Evolutionary conservation across 176 grass and related monocot genomes (phyloP), one percentile per base, ranked within the genome.

Genomic region (Musa acuminata): DNA sequence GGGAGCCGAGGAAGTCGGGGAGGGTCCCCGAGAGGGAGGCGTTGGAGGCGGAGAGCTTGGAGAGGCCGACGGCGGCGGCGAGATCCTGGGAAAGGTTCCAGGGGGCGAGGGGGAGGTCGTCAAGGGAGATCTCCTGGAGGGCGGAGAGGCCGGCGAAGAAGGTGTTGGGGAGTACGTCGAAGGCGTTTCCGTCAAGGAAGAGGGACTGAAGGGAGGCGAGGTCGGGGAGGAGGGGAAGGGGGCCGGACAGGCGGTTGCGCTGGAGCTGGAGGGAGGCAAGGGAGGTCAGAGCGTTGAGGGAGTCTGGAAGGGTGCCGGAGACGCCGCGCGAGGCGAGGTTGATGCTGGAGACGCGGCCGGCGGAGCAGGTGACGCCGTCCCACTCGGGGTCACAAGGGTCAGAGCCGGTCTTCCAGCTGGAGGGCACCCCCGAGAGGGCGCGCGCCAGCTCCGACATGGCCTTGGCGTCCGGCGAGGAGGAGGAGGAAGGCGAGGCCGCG

Each of bases 381-480:
- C 84, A 87, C 22, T 1, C 50, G 48, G 21, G 64, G 8, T 69
- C 76, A 76, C 94, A 98, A 8, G 80, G 80, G 29, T 87, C 84
- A 53, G 53, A 16, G 43, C 55, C 72, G 16, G 74, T 1, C 11
- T 74, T 72, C 90, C 90, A 93, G 13, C 79, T 77, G 26, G 78
- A 19, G 21, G 89, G 85, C 19, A 65, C 77, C 49, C 73, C 81
- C 21, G 82, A 43, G 54, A 98, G 72, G n/a, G 80, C 78, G 63
- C 77, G 77, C 54, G 72, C 84, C 43, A 97, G 71, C 25, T 89
- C 90, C 17, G 6, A 75, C 82, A 98, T 93, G 64, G 79, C 86
- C 13, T 23, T 64, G 17, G 84, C 79, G 17, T 98, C 90, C 24
- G 58, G 57, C 49, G 85, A 87, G 64, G 71, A 75, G 58, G 35